Conservation (phyloP, 225 moss, liverwort and hornwort species). For the Pseudoscleropodium purum region DNA sequence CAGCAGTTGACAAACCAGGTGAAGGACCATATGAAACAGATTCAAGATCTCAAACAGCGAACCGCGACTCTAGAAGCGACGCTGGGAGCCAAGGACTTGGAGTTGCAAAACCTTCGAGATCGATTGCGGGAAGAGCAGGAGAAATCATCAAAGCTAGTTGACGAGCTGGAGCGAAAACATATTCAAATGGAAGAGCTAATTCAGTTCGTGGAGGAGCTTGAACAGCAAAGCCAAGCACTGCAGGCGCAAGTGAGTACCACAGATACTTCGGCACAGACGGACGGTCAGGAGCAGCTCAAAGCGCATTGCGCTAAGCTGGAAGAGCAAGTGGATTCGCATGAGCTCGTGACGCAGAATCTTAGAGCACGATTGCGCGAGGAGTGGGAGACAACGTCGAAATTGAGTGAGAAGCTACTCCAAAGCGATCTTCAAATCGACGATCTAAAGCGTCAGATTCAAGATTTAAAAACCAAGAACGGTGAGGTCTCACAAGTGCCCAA, state of each 20-base stretch:
- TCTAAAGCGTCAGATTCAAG: slow-evolving; percentile 6
- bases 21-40: slow-evolving; percentile 5
- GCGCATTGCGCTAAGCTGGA: slow-evolving; percentile 14
- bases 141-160: slow-evolving; percentile 12
- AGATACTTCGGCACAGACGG: slow-evolving; percentile 6
- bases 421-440: slow-evolving; percentile 19
- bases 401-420: slow-evolving; percentile 7
- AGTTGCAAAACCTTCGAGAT: slow-evolving; percentile 13
- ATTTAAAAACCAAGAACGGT: background rate
- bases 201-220: slow-evolving; percentile 19
- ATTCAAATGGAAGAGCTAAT: slow-evolving; percentile 13
- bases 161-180: slow-evolving; percentile 17
- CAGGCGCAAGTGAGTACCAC: slow-evolving; percentile 1
- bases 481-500: background rate
- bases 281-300: slow-evolving; percentile 20
- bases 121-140: slow-evolving; percentile 24
- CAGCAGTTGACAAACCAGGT: slow-evolving; percentile 6
- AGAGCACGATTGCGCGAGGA: slow-evolving; percentile 20
- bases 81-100: slow-evolving; percentile 15
- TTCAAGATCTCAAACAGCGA: slow-evolving; percentile 12
- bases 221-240: slow-evolving; percentile 3
- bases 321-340: slow-evolving; percentile 19
- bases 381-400: slow-evolving; percentile 17
- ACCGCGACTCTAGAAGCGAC: background rate
- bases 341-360: slow-evolving; percentile 11